These are phyloP conservation scores for Strigomonas culicis DNA, from an alignment of 208 protist genomes.

Conservation along the genomic window DNA sequence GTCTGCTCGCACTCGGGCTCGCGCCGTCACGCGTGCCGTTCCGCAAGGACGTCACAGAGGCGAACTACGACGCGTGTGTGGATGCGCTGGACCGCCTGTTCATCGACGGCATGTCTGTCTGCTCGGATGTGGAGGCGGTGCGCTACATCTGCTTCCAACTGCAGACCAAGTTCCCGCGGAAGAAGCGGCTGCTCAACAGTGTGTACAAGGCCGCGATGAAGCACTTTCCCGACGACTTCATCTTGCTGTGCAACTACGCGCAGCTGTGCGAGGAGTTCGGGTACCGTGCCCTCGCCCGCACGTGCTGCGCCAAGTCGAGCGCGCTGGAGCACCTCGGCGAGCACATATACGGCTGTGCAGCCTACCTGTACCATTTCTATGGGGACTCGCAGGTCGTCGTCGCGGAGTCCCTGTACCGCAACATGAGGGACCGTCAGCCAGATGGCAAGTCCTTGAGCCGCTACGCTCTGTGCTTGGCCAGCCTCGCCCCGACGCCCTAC, in stretches of 20 bases:
- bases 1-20: not conserved
- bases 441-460: not conserved
- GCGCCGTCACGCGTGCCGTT: not conserved
- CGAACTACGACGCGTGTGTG: not conserved
- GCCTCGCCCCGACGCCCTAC: not conserved
- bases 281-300: not conserved
- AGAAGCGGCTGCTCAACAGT: not conserved
- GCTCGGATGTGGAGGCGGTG: not conserved
- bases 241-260: constrained; percentile 4
- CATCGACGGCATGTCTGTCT: not conserved
- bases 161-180: not conserved
- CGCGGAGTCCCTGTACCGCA: too few species aligned
- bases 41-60: not conserved
- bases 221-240: not conserved
- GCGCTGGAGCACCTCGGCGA: not conserved
- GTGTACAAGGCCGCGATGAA: not conserved
- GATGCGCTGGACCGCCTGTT: not conserved
- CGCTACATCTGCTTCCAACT: not conserved
- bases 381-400: too few species aligned
- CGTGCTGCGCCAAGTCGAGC: constrained; percentile 6
- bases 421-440: too few species aligned
- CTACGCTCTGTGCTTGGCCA: not conserved
- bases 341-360: not conserved
- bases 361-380: not conserved
- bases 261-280: not conserved